A percentile compares a stretch with the other conserved stretches of the same genome.
phyloP scores from a whole-genome alignment of 495 filamentous ascomycete genomes.

The Annulohypoxylon maeteangense region DNA sequence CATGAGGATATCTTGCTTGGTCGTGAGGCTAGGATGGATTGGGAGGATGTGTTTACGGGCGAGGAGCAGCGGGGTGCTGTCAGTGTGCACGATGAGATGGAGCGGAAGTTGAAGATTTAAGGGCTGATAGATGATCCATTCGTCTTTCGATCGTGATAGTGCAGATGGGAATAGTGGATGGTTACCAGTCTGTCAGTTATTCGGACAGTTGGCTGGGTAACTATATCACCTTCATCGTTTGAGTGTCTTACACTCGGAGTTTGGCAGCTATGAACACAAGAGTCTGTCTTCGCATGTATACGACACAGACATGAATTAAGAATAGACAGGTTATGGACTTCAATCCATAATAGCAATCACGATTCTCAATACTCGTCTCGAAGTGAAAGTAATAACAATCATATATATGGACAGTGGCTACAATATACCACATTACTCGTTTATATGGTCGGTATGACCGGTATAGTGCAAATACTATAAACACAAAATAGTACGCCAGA shows the following conservation, averaged over 20 bases:
- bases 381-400: constrained; percentile 7
- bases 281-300: background rate
- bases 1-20: constrained; percentile 64
- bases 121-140: background rate
- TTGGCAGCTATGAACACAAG: background rate
- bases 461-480: constrained; percentile 33
- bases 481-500: constrained; percentile 37
- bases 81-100: constrained; percentile 91
- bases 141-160: background rate
- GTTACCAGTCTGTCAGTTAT: too few relatives aligned
- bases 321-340: constrained; percentile 10
- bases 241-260: background rate
- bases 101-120: constrained; percentile 76
- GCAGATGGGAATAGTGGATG: background rate
- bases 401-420: constrained; percentile 31
- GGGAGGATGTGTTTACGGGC: constrained; percentile 72
- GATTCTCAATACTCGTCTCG: background rate
- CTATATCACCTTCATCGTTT: background rate
- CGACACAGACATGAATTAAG: constrained; percentile 3
- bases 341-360: background rate
- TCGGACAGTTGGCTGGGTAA: background rate
- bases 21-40: constrained; percentile 35
- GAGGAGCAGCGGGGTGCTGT: constrained; percentile 74
- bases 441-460: constrained; percentile 21
- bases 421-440: constrained; percentile 25